phyloP scores from a whole-genome alignment of 768 basidiomycete genomes.

The Ephemerocybe angulata region DNA sequence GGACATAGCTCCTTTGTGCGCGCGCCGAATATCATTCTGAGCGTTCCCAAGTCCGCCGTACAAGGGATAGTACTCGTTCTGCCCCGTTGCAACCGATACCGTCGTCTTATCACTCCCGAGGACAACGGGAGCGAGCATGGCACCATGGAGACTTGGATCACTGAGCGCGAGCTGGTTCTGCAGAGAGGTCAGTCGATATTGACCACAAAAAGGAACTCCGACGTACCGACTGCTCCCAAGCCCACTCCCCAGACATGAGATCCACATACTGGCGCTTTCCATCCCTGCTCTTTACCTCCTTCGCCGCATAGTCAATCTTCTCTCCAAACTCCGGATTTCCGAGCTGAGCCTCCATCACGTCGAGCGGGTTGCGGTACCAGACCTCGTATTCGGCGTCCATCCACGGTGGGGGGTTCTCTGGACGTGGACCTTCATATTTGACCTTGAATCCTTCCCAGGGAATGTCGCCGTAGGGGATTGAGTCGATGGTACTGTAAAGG shows the following conservation, averaged over 20 bases:
- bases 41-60: conserved; percentile 32
- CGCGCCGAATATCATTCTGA: conserved; percentile 27
- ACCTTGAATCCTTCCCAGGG: conserved; percentile 35
- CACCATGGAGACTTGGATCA: conserved; percentile 20
- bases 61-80: conserved; percentile 35
- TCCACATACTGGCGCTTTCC: conserved; percentile 25
- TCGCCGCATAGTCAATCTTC: conserved; percentile 30
- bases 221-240: conserved; percentile 38
- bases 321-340: conserved; percentile 32
- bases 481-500: conserved; percentile 32
- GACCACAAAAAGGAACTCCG: not conserved
- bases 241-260: conserved; percentile 42
- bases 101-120: conserved; percentile 38
- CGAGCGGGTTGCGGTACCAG: conserved; percentile 29
- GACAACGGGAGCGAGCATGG: conserved; percentile 30
- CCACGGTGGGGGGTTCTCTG: conserved; percentile 26
- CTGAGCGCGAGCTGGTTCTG: conserved; percentile 24
- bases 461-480: conserved; percentile 28
- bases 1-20: conserved; percentile 27
- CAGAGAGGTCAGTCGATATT: not conserved
- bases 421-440: conserved; percentile 21
- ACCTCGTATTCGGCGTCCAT: conserved; percentile 25
- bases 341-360: conserved; percentile 25
- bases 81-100: conserved; percentile 33
- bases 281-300: conserved; percentile 19